phyloP scores from a whole-genome alignment of 148 eudicot species.

The Spergularia marina region DNA sequence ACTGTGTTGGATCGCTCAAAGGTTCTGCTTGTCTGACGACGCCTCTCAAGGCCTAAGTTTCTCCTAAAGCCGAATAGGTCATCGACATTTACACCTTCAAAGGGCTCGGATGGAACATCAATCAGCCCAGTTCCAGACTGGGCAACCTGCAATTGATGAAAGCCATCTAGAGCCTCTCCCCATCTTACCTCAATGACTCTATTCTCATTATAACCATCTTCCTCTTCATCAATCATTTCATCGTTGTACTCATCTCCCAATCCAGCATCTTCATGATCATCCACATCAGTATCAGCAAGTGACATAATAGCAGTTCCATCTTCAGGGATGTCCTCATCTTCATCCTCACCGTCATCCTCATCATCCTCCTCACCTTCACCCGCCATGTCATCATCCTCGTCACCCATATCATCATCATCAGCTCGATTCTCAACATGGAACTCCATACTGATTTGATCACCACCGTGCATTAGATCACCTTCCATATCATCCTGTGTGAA shows the following conservation, averaged over 20 bases:
- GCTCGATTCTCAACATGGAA: slow-evolving; percentile 78
- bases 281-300: slow-evolving; percentile 88
- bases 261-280: slow-evolving; percentile 88
- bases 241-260: slow-evolving; percentile 90
- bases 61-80: slow-evolving; percentile 91
- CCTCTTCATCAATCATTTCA: slow-evolving; percentile 92
- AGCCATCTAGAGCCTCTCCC: slow-evolving; percentile 97
- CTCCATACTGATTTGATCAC: slow-evolving; percentile 59
- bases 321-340: slow-evolving; percentile 89
- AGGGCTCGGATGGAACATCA: slow-evolving; percentile 79
- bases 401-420: slow-evolving; percentile 59
- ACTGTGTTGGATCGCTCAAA: slow-evolving; percentile 69
- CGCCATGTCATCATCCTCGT: slow-evolving; percentile 94
- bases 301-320: slow-evolving; percentile 96
- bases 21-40: slow-evolving; percentile 71
- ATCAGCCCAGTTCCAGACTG: slow-evolving; percentile 68
- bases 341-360: slow-evolving; percentile 89
- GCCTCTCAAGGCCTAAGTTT: slow-evolving; percentile 83
- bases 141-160: slow-evolving; percentile 84
- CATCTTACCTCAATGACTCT: slow-evolving; percentile 94
- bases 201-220: slow-evolving; percentile 88
- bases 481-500: slow-evolving; percentile 75
- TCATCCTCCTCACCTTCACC: slow-evolving; percentile 87
- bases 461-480: slow-evolving; percentile 48
- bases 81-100: slow-evolving; percentile 95